Evolutionary conservation across 331 rosid genomes (phyloP).

Genomic region (Pyracantha coccinea): DNA sequence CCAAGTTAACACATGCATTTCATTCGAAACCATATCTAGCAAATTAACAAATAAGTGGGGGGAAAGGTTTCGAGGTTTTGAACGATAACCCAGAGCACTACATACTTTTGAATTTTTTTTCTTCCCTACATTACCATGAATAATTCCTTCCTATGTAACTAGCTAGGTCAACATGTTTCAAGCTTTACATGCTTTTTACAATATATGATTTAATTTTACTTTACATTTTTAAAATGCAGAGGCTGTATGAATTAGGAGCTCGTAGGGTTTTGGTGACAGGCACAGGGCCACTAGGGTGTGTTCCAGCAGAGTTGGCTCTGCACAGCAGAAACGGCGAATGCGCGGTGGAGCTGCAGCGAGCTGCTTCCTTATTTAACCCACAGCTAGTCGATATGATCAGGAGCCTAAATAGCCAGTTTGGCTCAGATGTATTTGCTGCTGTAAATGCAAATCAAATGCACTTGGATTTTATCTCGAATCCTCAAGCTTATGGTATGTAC

Average conservation of each 20-base stretch:
- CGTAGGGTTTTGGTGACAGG: constrained; percentile 56
- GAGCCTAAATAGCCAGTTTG: constrained; percentile 40
- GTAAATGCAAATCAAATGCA: constrained; percentile 39
- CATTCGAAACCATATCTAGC: too few relatives aligned
- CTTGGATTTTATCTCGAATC: constrained; percentile 44
- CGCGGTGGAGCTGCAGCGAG: constrained; percentile 34
- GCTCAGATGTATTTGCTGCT: constrained; percentile 34
- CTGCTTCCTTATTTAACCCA: constrained; percentile 51
- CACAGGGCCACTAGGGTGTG: constrained; percentile 66
- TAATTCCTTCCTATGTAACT: too few relatives aligned
- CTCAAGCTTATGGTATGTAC: constrained; percentile 60
- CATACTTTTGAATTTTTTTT: too few relatives aligned
- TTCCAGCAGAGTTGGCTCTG: constrained; percentile 52
- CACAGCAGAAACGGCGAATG: constrained; percentile 52
- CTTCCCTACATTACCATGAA: too few relatives aligned
- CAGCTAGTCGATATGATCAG: constrained; percentile 34
- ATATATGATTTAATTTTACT: neutral
- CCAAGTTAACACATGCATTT: too few relatives aligned
- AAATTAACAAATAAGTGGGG: too few relatives aligned
- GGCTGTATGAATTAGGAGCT: constrained; percentile 55
- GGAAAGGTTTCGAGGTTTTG: too few relatives aligned
- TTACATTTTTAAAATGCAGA: constrained; percentile 23
- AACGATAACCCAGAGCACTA: too few relatives aligned
- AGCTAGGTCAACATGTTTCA: neutral
- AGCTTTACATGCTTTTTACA: neutral